phyloP scores from a whole-genome alignment of 371 early-diverging fungal species.

The Actinomortierella wolfii region DNA sequence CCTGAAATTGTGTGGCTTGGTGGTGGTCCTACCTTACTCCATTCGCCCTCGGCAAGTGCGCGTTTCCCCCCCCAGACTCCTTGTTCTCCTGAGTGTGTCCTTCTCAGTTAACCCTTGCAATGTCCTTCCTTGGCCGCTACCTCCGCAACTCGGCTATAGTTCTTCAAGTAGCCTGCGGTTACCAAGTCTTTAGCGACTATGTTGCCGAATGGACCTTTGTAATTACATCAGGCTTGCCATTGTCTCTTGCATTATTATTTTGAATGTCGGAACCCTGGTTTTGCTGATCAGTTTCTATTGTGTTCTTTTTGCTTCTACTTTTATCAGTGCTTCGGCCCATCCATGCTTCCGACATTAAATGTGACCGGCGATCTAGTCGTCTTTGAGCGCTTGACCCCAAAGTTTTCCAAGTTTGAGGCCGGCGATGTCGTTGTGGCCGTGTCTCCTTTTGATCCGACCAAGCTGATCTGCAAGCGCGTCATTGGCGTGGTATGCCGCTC shows the following conservation, averaged over 20 bases:
- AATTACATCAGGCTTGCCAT: constrained; percentile 9
- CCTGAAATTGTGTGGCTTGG: no score
- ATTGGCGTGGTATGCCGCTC: constrained; percentile 77
- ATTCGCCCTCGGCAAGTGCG: no score
- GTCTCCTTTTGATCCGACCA: constrained; percentile 68
- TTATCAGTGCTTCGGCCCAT: constrained; percentile 78
- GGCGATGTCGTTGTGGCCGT: constrained; percentile 81
- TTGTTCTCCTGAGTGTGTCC: no score
- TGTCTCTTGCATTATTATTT: no score
- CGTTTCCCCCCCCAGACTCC: no score
- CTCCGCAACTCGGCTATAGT: constrained; percentile 36
- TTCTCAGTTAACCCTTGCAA: no score
- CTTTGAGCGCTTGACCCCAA: constrained; percentile 66
- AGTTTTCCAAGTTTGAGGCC: constrained; percentile 53
- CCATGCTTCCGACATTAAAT: constrained; percentile 85
- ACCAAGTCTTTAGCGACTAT: constrained; percentile 66
- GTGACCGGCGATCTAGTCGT: constrained; percentile 70
- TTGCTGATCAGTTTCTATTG: no score
- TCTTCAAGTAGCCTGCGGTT: constrained; percentile 61
- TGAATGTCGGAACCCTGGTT: no score
- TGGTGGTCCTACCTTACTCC: no score
- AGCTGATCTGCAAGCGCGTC: constrained; percentile 77
- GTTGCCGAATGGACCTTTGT: constrained; percentile 75
- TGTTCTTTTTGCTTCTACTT: neutral
- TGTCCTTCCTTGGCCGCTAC: constrained; percentile 2